Base-by-base conservation (phyloP, 139 green algal genomes). In the Coelastrella sp. region DNA sequence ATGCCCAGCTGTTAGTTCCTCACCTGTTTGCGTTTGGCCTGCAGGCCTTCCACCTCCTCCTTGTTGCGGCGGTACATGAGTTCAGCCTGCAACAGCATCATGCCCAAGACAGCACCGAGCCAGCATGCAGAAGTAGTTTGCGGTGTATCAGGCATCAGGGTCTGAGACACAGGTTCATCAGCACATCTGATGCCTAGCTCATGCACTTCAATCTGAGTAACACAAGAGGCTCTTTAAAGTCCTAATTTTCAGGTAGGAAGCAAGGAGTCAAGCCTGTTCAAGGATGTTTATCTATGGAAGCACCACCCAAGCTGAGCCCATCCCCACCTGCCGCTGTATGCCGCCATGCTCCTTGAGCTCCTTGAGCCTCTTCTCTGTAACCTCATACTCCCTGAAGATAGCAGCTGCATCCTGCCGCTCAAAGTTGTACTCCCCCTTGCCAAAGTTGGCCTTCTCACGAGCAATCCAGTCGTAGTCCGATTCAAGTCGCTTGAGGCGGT, bases 391-490 rank as follows among this genome's bases (percentile, higher is more conserved):
- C 59, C 97, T 93, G 58, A 96, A 97, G 19, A 87, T 25, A 12
- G 25, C 82, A 7, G 20, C 27, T 35, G 35, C 61, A 56, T 87
- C 63, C 6, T 78, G 57, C 4, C 35, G 24, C 4, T 76, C 63
- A 87, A 87, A 87, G 63, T 87, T 63, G 59, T 78, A 99, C 92
- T 98, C 97, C 12, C 92, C 93, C 4, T 17, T 68, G 49, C 92
- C 92, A 89, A 94, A 93, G 59, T 49, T 80, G 7, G 82, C 57
- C 86, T 95, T 93, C 89, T 99, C 97, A 4, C 58, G 83, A 0
- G 70, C 78, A 49, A 98, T 97, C 97, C 97, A 99, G 7, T 92
- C 91, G 87, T 96, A 93, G 82, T 98, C 94, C 84, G 94, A 84
- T 87, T 96, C 87, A 68, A 96, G 92, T 19, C 76, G 68, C 35